Conservation (phyloP, 169 alveolate species). For the Amoebophrya sp. region DNA sequence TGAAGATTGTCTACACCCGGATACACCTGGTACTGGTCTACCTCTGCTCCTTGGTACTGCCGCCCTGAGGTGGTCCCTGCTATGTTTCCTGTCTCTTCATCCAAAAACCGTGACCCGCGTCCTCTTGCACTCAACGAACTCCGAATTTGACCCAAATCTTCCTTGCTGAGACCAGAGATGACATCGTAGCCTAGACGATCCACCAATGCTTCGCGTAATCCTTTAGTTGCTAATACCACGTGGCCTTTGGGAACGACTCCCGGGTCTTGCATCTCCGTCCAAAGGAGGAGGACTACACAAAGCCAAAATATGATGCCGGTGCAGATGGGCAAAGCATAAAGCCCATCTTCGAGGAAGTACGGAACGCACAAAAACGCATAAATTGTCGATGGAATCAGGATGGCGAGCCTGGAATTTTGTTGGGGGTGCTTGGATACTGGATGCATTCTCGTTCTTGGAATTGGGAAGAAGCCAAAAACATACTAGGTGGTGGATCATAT, state of each 20-base stretch:
- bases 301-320: background rate
- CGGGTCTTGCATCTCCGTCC: background rate
- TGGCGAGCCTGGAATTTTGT: no score
- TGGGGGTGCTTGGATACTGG: no score
- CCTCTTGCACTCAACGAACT: no score
- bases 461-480: no score
- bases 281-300: background rate
- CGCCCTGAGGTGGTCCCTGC: no score
- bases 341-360: background rate
- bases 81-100: no score
- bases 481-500: no score
- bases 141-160: background rate
- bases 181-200: background rate
- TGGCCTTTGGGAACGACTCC: background rate
- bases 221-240: background rate
- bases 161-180: background rate
- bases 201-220: background rate
- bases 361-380: background rate
- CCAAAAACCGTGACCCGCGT: no score
- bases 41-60: no score
- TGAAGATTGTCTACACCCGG: no score
- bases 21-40: no score
- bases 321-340: background rate
- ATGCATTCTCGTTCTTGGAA: no score
- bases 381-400: background rate